Base-by-base conservation (phyloP, 768 basidiomycete species). In the Lentinula detonsa region DNA sequence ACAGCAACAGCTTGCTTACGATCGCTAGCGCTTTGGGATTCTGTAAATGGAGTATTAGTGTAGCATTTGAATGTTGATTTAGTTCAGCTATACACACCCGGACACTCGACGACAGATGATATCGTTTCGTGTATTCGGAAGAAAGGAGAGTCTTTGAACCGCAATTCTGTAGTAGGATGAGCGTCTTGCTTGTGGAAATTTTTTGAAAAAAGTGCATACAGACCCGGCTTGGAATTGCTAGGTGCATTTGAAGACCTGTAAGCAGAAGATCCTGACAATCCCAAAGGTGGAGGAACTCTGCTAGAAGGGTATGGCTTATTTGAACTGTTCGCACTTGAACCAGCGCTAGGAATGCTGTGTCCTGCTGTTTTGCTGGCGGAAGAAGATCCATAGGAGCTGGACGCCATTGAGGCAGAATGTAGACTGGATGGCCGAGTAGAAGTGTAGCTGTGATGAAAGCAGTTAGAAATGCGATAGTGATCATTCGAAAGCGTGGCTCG, bases 61-160 rank as follows among this genome's bases (percentile, higher is more conserved):
- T 39, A 54, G 42, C 15, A 31, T 64, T 55, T 46, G 33, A 63
- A 34, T 64, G n/a, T 28, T 23, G 6, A 40, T 62, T n/a, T 31
- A 62, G 7, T 35, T 23, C 37, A 15, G 5, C 4, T 5, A 13
- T 15, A 23, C 78, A 23, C 67, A 91, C 91, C 91, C 75, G 90
- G 90, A 72, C 91, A 94, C 70, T 93, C 91, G 7, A 79, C 76
- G 33, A 93, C 76, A 31, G 63, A 60, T 2, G 89, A 90, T 10
- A 91, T 83, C 5, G 77, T 68, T 65, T 90, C 85, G 53, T 89
- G 86, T 3, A 90, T 71, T 10, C 73, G 74, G 66, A 88, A 88
- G 70, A 93, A 94, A 0, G 92, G 91, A 0, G 92, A 93, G 8
- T 83, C 80, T 66, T 87, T 91, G 75, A 93, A 93, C 52, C 82